Evolutionary conservation across 106 monocot genomes (phyloP).

Genomic region (Allium fistulosum): DNA sequence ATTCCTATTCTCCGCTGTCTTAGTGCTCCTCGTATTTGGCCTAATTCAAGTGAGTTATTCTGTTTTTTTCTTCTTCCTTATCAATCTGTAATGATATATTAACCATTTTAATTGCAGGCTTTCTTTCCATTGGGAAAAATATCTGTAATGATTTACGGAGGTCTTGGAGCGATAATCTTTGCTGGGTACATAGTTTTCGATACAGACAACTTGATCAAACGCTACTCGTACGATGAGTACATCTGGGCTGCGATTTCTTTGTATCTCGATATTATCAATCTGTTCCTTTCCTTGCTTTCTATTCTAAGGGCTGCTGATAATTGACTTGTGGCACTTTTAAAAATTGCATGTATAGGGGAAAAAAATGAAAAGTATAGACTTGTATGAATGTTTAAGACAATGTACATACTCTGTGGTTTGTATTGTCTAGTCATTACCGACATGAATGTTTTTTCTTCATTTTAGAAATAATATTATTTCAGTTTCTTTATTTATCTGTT

Average conservation of each 20-base stretch:
- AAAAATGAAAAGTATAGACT: no score
- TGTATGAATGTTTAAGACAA: no score
- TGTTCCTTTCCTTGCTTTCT: slow-evolving; percentile 66
- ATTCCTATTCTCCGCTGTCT: slow-evolving; percentile 24
- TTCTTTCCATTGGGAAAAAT: slow-evolving; percentile 78
- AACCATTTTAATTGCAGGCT: slow-evolving; percentile 16
- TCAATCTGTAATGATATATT: not conserved
- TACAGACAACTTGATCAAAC: slow-evolving; percentile 86
- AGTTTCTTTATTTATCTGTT: no score
- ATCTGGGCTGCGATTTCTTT: slow-evolving; percentile 71
- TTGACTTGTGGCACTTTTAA: not conserved
- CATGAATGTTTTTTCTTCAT: no score
- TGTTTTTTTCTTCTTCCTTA: no score
- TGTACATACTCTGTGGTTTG: no score
- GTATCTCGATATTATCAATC: slow-evolving; percentile 74
- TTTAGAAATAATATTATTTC: no score
- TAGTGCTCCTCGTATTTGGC: slow-evolving; percentile 24
- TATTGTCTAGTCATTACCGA: no score
- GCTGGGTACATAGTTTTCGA: slow-evolving; percentile 73
- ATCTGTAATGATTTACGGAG: slow-evolving; percentile 75
- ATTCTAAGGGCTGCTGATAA: slow-evolving; percentile 39
- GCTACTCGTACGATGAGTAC: slow-evolving; percentile 81
- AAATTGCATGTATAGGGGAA: no score
- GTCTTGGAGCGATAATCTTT: slow-evolving; percentile 57
- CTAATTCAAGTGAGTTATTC: slow-evolving; percentile 27